phyloP scores from a whole-genome alignment of 2,329 filamentous ascomycete species.

The Scleromitrula shiraiana region DNA sequence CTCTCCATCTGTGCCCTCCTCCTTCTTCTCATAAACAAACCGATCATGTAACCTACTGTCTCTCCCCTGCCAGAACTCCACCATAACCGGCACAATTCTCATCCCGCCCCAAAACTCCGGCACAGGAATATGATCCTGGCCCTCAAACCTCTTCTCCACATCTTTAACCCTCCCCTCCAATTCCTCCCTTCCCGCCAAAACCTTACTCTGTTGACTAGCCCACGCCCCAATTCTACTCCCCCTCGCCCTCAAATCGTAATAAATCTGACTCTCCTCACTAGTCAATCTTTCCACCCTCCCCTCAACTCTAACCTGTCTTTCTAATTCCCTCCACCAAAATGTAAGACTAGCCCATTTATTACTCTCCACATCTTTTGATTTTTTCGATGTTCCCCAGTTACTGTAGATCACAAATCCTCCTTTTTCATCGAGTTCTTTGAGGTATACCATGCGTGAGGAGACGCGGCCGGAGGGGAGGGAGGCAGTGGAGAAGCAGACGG shows the following conservation, averaged over 20 bases:
- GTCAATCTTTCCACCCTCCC: constrained; percentile 61
- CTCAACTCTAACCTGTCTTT: constrained; percentile 88
- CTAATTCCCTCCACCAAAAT: constrained; percentile 82
- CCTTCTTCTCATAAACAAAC: constrained; percentile 69
- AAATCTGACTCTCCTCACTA: constrained; percentile 61
- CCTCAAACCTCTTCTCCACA: constrained; percentile 66
- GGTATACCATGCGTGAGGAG: constrained; percentile 78
- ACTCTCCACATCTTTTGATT: constrained; percentile 57
- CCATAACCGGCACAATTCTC: constrained; percentile 71
- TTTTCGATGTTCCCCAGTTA: constrained; percentile 75
- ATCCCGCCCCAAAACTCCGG: constrained; percentile 93
- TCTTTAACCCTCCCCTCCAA: constrained; percentile 73
- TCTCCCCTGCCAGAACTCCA: constrained; percentile 97
- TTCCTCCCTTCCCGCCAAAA: constrained; percentile 62
- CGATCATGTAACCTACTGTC: constrained; percentile 88
- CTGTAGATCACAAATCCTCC: constrained; percentile 83
- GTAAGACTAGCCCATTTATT: constrained; percentile 78
- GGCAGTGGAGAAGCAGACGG: constrained; percentile 80
- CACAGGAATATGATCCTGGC: constrained; percentile 72
- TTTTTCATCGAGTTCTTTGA: constrained; percentile 78
- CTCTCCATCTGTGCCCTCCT: constrained; percentile 36
- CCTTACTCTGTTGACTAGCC: constrained; percentile 82
- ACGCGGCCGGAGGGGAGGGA: constrained; percentile 76
- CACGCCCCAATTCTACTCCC: constrained; percentile 84
- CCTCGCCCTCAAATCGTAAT: constrained; percentile 62